phyloP scores from a whole-genome alignment of 2,329 filamentous ascomycete species.

The Lasiodiplodia hormozganensis region DNA sequence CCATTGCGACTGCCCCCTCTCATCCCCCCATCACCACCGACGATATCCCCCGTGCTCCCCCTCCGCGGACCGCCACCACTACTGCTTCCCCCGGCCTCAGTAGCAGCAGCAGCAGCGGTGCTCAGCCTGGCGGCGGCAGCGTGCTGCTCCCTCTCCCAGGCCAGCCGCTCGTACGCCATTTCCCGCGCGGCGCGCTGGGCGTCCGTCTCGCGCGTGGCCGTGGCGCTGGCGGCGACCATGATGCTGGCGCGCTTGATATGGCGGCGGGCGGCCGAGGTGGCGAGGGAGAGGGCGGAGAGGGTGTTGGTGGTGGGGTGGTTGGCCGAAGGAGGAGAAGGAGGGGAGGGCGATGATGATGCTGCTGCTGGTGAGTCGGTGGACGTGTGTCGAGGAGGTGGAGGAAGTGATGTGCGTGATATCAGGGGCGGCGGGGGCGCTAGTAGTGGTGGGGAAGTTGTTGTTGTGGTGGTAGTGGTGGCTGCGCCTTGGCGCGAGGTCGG shows the following conservation, averaged over 20 bases:
- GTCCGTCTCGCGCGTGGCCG: conserved; percentile 46
- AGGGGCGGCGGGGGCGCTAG: neutral
- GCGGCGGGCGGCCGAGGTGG: conserved; percentile 14
- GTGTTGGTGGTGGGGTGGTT: neutral
- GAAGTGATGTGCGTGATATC: neutral
- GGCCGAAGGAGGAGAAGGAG: neutral
- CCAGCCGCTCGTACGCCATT: conserved; percentile 47
- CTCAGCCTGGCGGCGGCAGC: neutral
- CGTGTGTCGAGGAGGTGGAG: neutral
- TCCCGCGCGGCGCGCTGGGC: conserved; percentile 41
- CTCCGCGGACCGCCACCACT: neutral
- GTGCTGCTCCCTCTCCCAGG: conserved; percentile 45
- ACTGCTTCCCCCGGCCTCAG: neutral
- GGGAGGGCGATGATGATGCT: neutral
- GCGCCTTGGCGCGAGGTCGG: neutral
- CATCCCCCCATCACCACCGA: neutral
- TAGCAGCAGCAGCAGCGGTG: neutral
- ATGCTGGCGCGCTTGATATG: conserved; percentile 32
- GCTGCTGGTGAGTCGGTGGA: neutral
- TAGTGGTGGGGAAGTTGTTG: neutral
- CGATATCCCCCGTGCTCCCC: neutral
- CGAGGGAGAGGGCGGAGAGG: neutral
- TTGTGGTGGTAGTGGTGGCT: neutral
- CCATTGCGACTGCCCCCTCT: neutral
- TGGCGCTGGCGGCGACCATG: neutral